phyloP scores from a whole-genome alignment of 2,329 filamentous ascomycete species.

The Aspergillus quadrilineatus region DNA sequence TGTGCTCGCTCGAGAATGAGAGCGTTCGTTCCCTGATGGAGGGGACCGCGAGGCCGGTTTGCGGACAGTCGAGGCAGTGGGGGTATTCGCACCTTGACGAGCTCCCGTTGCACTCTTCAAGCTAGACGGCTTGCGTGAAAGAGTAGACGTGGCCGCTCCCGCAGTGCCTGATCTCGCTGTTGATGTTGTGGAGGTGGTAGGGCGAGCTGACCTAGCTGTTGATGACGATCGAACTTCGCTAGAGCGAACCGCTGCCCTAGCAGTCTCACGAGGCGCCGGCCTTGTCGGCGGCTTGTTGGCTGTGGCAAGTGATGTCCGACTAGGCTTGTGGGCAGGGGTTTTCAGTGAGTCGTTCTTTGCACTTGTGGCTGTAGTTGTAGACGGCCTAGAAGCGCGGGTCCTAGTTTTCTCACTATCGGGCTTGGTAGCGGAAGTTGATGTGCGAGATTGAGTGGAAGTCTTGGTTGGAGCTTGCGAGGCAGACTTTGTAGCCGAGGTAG shows the following conservation, averaged over 20 bases:
- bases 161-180: conserved; percentile 30
- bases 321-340: conserved; percentile 31
- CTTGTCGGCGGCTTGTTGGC: conserved; percentile 27
- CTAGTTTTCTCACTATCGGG: conserved; percentile 22
- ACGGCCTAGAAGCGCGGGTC: conserved; percentile 26
- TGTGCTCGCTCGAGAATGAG: conserved; percentile 43
- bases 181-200: conserved; percentile 44
- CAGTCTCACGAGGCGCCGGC: conserved; percentile 28
- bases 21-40: conserved; percentile 34
- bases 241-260: conserved; percentile 27
- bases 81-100: conserved; percentile 25
- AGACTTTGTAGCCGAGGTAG: conserved; percentile 15
- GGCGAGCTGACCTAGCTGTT: conserved; percentile 41
- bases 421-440: conserved; percentile 23
- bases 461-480: conserved; percentile 25
- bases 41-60: conserved; percentile 36
- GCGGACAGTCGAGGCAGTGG: conserved; percentile 27
- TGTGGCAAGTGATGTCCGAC: conserved; percentile 33
- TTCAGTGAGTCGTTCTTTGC: conserved; percentile 31
- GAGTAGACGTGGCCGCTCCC: conserved; percentile 19
- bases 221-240: conserved; percentile 39
- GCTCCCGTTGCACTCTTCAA: conserved; percentile 29
- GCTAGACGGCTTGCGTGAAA: conserved; percentile 39
- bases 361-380: conserved; percentile 24
- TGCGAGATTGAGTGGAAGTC: conserved; percentile 23